Percentiles rank a stretch among this genome's conserved stretches.
phyloP scores from a whole-genome alignment of 306 rosid species.

The Morella rubra region DNA sequence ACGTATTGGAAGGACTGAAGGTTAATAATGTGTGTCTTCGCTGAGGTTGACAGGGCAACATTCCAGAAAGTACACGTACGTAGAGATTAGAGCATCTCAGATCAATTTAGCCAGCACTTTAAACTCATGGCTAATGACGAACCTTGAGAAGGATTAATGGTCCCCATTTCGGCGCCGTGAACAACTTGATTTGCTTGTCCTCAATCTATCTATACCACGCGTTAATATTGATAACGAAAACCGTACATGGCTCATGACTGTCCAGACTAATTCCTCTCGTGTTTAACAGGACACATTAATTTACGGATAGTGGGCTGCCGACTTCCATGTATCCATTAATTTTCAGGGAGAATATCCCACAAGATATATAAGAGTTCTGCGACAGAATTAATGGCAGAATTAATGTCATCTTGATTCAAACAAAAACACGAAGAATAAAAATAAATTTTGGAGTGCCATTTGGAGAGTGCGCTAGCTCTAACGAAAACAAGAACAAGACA shows the following conservation, averaged over 20 bases:
- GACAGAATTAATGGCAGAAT: too few species aligned
- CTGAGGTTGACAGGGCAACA: conserved; percentile 27
- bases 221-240: background rate
- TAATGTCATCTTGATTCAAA: too few species aligned
- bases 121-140: conserved; percentile 16
- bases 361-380: too few species aligned
- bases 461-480: too few species aligned
- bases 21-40: background rate
- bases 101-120: conserved; percentile 3
- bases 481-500: too few species aligned
- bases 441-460: too few species aligned
- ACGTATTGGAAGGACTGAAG: background rate
- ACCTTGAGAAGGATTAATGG: conserved; percentile 1
- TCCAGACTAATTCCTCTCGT: too few species aligned
- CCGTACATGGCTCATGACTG: background rate
- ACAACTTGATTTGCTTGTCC: conserved; percentile 17
- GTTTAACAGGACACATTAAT: too few species aligned
- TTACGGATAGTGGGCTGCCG: background rate
- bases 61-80: background rate
- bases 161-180: conserved; percentile 48
- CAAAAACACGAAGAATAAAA: too few species aligned
- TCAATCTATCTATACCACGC: background rate
- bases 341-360: too few species aligned
- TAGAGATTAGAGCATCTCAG: background rate
- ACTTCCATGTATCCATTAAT: background rate